Evolutionary conservation across 2,329 filamentous ascomycete genomes (phyloP).

Genomic region (Cercospora beticola): DNA sequence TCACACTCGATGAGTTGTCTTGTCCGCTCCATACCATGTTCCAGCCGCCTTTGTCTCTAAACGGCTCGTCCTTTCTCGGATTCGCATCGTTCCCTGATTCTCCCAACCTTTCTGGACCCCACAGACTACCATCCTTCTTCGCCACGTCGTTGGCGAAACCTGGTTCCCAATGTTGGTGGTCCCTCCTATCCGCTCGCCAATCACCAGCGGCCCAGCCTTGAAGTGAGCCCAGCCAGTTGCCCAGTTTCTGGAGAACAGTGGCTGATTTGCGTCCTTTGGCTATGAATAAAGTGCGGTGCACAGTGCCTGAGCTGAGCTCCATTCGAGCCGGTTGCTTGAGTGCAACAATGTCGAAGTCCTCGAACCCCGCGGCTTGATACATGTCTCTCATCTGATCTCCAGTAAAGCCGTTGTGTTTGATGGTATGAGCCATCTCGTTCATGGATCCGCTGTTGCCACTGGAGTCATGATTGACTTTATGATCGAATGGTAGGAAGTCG

Average conservation of each 20-base stretch:
- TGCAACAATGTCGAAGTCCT: conserved; percentile 35
- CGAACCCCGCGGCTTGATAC: conserved; percentile 32
- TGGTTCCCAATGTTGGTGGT: conserved; percentile 8
- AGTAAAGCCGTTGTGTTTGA: conserved; percentile 38
- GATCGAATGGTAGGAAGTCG: conserved; percentile 36
- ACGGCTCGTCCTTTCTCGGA: conserved; percentile 6
- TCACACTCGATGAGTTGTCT: not conserved
- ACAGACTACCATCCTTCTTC: conserved; percentile 2
- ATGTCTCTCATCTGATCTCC: conserved; percentile 29
- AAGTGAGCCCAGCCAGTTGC: conserved; percentile 20
- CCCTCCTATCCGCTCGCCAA: conserved; percentile 3
- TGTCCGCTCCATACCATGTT: conserved; percentile 6
- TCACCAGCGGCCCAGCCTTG: conserved; percentile 15
- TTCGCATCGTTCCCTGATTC: not conserved
- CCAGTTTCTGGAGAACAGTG: conserved; percentile 25
- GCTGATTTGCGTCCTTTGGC: conserved; percentile 33
- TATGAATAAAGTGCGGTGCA: conserved; percentile 35
- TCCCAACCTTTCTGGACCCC: conserved; percentile 8
- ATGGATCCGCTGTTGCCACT: conserved; percentile 16
- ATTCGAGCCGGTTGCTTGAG: conserved; percentile 33
- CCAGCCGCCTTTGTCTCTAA: not conserved
- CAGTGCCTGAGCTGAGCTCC: conserved; percentile 30
- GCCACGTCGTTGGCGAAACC: conserved; percentile 15
- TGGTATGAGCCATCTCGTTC: conserved; percentile 34
- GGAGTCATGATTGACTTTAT: conserved; percentile 14